phyloP scores from a whole-genome alignment of 257 asterid genomes.

The Przewalskia tangutica region DNA sequence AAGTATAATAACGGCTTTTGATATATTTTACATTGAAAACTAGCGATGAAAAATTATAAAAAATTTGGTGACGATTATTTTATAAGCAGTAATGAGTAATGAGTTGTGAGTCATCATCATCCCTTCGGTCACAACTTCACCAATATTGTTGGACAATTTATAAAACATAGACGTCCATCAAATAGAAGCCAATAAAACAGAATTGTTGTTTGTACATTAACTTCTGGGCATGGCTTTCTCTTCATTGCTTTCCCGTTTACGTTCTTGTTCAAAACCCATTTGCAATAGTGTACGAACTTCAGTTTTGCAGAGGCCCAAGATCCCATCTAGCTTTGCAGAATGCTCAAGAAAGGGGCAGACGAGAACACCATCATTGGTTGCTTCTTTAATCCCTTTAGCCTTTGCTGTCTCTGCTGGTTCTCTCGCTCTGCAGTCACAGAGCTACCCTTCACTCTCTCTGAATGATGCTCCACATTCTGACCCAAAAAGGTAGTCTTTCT shows the following conservation, averaged over 20 bases:
- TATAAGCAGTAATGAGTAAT: too few species aligned
- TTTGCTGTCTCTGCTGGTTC: constrained; percentile 56
- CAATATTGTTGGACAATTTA: background rate
- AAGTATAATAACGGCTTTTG: too few species aligned
- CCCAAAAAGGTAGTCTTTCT: constrained; percentile 28
- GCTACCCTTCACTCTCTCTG: constrained; percentile 36
- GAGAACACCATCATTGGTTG: constrained; percentile 13
- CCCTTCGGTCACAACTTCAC: too few species aligned
- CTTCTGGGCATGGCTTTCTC: constrained; percentile 29
- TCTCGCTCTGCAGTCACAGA: constrained; percentile 29
- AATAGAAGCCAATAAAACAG: background rate
- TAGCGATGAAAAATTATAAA: too few species aligned
- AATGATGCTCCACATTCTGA: constrained; percentile 51
- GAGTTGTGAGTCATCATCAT: too few species aligned
- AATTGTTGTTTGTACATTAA: background rate
- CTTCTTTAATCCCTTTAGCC: constrained; percentile 56
- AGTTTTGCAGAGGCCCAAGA: constrained; percentile 10
- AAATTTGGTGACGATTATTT: too few species aligned
- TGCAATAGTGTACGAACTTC: constrained; percentile 18
- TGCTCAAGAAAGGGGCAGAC: constrained; percentile 13
- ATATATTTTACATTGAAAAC: too few species aligned
- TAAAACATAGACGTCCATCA: background rate
- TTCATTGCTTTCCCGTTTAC: constrained; percentile 52
- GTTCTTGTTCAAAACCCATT: constrained; percentile 39
- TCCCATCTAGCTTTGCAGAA: constrained; percentile 16